Base-by-base conservation (phyloP, 495 filamentous ascomycete species). In the Pyronema domesticum region DNA sequence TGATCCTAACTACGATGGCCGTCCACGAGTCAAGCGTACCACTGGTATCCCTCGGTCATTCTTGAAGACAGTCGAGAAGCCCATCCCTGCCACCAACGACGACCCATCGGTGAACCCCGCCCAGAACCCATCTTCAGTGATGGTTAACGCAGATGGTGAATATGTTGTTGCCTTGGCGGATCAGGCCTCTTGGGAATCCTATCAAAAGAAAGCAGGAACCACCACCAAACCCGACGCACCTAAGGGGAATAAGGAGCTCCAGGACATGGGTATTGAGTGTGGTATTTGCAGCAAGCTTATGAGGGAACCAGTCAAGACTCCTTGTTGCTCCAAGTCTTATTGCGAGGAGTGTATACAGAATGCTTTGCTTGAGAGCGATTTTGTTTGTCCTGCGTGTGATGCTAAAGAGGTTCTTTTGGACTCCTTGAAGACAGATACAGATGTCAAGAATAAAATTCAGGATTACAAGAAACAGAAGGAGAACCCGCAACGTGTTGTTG, bases 291-390 rank as follows among this genome's bases (percentile, higher is more conserved):
- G 93, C 69, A 86, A 82, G 68, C 80, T 94, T 74, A 95, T 95
- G 72, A 77, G 89, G 80, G 84, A 95, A 68, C 89, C 91, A 74
- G 88, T 87, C 73, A 89, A 94, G 77, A 96, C 89, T 60, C 93
- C 91, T 56, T 98, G 91, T 74, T 98, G 91, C 74, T 77, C 83
- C 68, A 88, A 82, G 75, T 94, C 88, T 67, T 96, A 89, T 77
- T 98, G 91, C 79, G 85, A 87, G 77, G 87, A 96, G 61, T 98
- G 91, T 82, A 94, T 96, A 69, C 88, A 88, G 62, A 93, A 89
- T 78, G 82, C 86, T 63, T 80, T 98, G 72, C 87, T 94, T 71
- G 87, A 96, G 73, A 89, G 82, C 76, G 91, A 98, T 75, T 86
- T 98, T 72, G 74, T 85, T 64, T 98, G 91, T 68, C 93, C 93